phyloP scores from a whole-genome alignment of 2,329 filamentous ascomycete genomes.

The Rhexocercosporidium sp. region DNA sequence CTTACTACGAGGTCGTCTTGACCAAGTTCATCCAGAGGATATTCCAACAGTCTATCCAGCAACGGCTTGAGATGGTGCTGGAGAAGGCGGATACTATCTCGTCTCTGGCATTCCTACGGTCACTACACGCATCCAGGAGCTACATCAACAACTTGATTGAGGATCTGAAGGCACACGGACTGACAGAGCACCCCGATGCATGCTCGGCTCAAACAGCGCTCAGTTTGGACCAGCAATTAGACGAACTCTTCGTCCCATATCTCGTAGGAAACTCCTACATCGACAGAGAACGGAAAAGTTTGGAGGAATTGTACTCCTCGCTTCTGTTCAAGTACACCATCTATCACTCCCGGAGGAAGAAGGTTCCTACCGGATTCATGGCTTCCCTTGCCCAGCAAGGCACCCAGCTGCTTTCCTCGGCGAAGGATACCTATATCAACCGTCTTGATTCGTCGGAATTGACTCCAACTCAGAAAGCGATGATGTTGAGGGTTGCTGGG shows the following conservation, averaged over 20 bases:
- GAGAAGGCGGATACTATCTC: slow-evolving; percentile 94
- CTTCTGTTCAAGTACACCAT: slow-evolving; percentile 95
- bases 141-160: slow-evolving; percentile 90
- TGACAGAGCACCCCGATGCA: slow-evolving; percentile 94
- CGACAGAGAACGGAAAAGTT: slow-evolving; percentile 68
- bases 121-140: slow-evolving; percentile 85
- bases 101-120: slow-evolving; percentile 87
- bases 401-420: slow-evolving; percentile 84
- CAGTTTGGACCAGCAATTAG: slow-evolving; percentile 75
- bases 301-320: slow-evolving; percentile 87
- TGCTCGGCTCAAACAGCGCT: slow-evolving; percentile 83
- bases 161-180: slow-evolving; percentile 89
- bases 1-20: slow-evolving; percentile 93
- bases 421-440: slow-evolving; percentile 90
- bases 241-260: slow-evolving; percentile 77
- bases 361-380: slow-evolving; percentile 89
- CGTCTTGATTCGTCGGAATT: slow-evolving; percentile 88
- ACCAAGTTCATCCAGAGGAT: slow-evolving; percentile 93
- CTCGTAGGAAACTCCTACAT: slow-evolving; percentile 73
- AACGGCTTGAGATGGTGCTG: slow-evolving; percentile 91
- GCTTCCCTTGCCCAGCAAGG: slow-evolving; percentile 88
- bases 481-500: slow-evolving; percentile 88
- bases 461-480: slow-evolving; percentile 84
- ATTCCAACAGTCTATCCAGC: slow-evolving; percentile 98
- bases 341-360: slow-evolving; percentile 89